Percentiles rank a stretch among this genome's conserved stretches.
phyloP scores from a whole-genome alignment of 768 basidiomycete species.

The Boletus vermiculosoides region DNA sequence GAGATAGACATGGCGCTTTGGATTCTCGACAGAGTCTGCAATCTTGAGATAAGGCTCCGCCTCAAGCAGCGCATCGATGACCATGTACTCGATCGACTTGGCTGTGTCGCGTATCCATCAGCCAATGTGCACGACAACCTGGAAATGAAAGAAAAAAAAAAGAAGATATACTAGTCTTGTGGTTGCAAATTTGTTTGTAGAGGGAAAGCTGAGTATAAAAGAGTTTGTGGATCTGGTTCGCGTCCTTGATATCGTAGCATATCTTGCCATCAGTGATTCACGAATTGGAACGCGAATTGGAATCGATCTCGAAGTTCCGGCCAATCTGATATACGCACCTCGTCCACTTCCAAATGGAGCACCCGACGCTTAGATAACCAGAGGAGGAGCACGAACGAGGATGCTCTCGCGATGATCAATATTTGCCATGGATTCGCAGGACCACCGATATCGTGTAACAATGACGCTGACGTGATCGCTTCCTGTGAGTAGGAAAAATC shows the following conservation, averaged over 20 bases:
- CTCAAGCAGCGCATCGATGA: constrained; percentile 70
- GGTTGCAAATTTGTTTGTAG: constrained; percentile 79
- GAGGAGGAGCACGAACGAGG: constrained; percentile 21
- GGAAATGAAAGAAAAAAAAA: background rate
- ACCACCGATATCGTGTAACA: background rate
- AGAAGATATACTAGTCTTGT: constrained; percentile 51
- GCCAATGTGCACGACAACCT: background rate
- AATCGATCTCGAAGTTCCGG: no score
- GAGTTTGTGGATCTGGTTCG: constrained; percentile 70
- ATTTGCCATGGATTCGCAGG: constrained; percentile 11
- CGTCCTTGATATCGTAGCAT: no score
- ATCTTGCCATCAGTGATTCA: constrained; percentile 63
- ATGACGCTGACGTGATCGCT: background rate
- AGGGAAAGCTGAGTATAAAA: constrained; percentile 72
- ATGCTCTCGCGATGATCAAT: constrained; percentile 18
- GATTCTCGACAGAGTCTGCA: constrained; percentile 52
- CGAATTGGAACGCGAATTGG: no score
- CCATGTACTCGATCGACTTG: constrained; percentile 79
- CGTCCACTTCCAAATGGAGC: constrained; percentile 26
- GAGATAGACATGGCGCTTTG: constrained; percentile 58
- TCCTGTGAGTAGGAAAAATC: no score
- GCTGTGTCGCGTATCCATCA: constrained; percentile 37
- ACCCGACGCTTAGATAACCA: constrained; percentile 19
- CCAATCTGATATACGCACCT: no score
- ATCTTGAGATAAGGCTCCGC: constrained; percentile 64